Evolutionary conservation across 345 rosid genomes (phyloP).

Genomic region (Ailanthus altissimus): DNA sequence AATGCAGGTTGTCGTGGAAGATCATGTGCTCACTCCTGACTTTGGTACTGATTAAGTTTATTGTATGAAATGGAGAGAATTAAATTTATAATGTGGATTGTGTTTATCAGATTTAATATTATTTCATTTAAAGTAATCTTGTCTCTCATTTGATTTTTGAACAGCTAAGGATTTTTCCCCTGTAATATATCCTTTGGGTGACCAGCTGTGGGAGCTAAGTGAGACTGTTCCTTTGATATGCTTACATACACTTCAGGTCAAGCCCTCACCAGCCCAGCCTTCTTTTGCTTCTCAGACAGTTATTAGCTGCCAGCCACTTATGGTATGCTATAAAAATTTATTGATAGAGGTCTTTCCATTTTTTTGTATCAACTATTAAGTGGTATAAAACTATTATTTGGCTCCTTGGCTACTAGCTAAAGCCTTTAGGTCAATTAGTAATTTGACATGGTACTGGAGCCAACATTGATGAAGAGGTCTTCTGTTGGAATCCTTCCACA

Average conservation of each 20-base stretch:
- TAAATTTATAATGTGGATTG: not conserved
- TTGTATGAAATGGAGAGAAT: not conserved
- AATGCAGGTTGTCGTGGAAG: constrained; percentile 53
- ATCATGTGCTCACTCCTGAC: constrained; percentile 54
- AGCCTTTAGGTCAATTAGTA: no score
- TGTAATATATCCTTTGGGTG: constrained; percentile 83
- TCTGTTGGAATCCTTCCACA: no score
- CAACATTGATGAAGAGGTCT: no score
- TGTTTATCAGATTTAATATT: not conserved
- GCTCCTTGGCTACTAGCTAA: no score
- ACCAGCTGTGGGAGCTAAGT: constrained; percentile 62
- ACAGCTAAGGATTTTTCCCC: constrained; percentile 83
- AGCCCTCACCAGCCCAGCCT: constrained; percentile 89
- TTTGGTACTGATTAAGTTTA: constrained; percentile 57
- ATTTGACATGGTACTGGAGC: not conserved
- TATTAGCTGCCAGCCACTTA: constrained; percentile 88
- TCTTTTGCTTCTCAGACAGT: constrained; percentile 79
- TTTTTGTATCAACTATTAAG: not conserved
- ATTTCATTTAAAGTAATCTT: not conserved
- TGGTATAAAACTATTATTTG: no score
- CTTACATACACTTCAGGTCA: constrained; percentile 82
- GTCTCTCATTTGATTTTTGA: constrained; percentile 20
- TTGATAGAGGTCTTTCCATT: constrained; percentile 5
- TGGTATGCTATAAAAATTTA: constrained; percentile 49
- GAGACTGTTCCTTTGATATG: constrained; percentile 74